Conservation (phyloP, 2,329 filamentous ascomycete species). For the Beauveria sp. region DNA sequence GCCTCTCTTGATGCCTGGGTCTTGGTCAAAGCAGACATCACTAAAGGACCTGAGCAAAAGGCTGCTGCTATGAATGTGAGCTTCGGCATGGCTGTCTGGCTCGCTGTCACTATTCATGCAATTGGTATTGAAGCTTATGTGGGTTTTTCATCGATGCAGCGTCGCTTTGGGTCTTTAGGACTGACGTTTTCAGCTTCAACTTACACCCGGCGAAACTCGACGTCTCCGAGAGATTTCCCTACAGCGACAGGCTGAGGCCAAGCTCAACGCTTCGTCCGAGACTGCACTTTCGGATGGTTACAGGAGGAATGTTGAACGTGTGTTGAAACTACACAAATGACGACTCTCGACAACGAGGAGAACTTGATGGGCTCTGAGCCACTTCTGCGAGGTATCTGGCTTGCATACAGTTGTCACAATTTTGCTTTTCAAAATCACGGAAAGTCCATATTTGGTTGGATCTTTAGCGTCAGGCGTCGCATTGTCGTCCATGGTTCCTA, state of each 20-base stretch:
- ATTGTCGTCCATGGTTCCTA: no score
- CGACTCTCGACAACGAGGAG: no score
- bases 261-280: constrained; percentile 24
- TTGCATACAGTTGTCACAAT: no score
- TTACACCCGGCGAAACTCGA: constrained; percentile 46
- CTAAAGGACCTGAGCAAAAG: constrained; percentile 18
- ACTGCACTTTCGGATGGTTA: background rate
- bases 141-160: constrained; percentile 13
- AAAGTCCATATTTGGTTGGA: no score
- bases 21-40: constrained; percentile 26
- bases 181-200: constrained; percentile 29
- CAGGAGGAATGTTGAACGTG: no score
- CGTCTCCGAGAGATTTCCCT: constrained; percentile 47
- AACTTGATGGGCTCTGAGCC: no score
- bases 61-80: constrained; percentile 34
- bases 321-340: no score
- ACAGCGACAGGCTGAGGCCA: constrained; percentile 46
- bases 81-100: constrained; percentile 45
- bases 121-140: constrained; percentile 41
- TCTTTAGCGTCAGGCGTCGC: no score
- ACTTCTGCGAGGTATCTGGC: no score
- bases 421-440: no score
- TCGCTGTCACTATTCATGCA: constrained; percentile 42
- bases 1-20: constrained; percentile 26
- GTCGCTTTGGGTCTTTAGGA: background rate